Conservation (phyloP, 31 red algal genomes). For the Odonthalia washingtoniensis region DNA sequence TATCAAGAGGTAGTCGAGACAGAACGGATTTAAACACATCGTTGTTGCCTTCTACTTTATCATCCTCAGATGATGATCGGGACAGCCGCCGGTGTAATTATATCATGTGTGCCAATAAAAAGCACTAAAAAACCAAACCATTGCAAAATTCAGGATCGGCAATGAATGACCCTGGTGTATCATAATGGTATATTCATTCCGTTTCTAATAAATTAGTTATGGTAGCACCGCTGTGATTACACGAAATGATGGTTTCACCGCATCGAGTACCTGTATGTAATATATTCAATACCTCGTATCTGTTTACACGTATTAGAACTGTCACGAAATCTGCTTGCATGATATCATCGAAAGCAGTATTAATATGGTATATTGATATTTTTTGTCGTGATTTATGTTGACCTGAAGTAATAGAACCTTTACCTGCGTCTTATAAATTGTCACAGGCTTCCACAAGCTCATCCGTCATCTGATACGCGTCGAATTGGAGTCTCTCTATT, state of each 20-base stretch:
- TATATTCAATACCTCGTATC: too few species aligned
- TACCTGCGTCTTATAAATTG: not conserved
- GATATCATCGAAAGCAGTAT: not conserved
- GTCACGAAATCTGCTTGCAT: not conserved
- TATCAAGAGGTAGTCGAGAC: too few species aligned
- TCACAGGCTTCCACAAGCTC: not conserved
- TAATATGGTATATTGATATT: not conserved
- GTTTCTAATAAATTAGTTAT: not conserved
- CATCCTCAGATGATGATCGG: too few species aligned
- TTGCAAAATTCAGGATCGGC: too few species aligned
- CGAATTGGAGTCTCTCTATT: not conserved
- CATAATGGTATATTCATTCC: constrained; percentile 18
- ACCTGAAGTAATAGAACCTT: not conserved
- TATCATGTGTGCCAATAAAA: too few species aligned
- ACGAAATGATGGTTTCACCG: not conserved
- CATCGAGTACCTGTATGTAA: too few species aligned
- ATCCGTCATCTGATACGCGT: not conserved
- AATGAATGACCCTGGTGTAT: too few species aligned
- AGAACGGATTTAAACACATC: too few species aligned
- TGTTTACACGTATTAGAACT: not conserved
- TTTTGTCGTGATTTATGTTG: not conserved
- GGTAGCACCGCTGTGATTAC: too few species aligned
- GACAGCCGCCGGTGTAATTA: too few species aligned
- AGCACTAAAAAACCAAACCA: too few species aligned
- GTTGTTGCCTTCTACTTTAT: too few species aligned